phyloP scores from a whole-genome alignment of 208 protist species.

The Acanthamoeba culbertsoni region DNA sequence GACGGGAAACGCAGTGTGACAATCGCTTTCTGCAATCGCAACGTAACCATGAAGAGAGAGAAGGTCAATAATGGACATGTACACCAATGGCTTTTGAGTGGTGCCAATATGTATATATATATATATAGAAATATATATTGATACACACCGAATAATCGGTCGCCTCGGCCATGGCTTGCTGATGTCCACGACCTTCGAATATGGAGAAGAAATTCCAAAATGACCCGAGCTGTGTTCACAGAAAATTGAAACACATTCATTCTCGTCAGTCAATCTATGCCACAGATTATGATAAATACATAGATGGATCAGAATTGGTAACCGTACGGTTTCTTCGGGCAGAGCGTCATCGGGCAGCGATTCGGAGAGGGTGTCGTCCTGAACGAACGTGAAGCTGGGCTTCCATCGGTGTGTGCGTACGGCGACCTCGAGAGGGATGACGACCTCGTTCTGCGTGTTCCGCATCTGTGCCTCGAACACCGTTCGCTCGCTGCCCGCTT shows the following conservation, averaged over 20 bases:
- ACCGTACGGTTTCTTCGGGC: background rate
- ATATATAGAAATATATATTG: no score
- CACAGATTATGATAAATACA: background rate
- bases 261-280: background rate
- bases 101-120: no score
- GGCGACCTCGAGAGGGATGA: constrained; percentile 21
- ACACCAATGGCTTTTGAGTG: no score
- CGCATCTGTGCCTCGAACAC: constrained; percentile 58
- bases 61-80: no score
- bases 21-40: background rate
- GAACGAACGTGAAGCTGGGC: constrained; percentile 32
- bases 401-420: background rate
- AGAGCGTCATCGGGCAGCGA: background rate
- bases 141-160: constrained; percentile 34
- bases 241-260: background rate
- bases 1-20: constrained; percentile 55
- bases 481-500: background rate
- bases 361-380: constrained; percentile 13
- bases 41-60: background rate
- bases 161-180: constrained; percentile 24
- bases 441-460: constrained; percentile 49
- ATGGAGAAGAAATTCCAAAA: constrained; percentile 57
- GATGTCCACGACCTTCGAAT: constrained; percentile 1
- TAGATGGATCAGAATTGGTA: background rate
- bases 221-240: background rate